Conservation (phyloP, 106 monocot species). For the Chionographis japonica region DNA sequence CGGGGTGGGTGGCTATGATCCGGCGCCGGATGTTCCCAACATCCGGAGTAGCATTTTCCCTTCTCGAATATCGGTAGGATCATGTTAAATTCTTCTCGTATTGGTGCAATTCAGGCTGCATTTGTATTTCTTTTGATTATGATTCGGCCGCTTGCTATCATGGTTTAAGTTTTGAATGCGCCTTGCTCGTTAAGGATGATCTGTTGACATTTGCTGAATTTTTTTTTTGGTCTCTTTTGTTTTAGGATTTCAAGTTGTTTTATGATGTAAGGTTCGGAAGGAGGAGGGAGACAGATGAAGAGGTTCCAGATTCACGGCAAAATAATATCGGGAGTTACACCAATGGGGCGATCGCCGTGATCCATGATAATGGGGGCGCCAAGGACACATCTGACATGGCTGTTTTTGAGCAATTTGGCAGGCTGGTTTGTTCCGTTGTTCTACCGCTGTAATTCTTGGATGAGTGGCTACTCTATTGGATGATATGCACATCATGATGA, state of each 20-base stretch:
- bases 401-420: slow-evolving; percentile 29
- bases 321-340: not conserved
- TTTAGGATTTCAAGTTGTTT: slow-evolving; percentile 32
- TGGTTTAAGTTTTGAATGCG: not conserved
- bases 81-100: too few relatives aligned
- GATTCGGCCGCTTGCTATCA: too few relatives aligned
- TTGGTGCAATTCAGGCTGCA: too few relatives aligned
- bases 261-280: slow-evolving; percentile 30
- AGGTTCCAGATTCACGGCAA: not conserved
- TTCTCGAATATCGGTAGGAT: too few relatives aligned
- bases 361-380: slow-evolving; percentile 12
- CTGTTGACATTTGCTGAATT: not conserved
- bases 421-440: slow-evolving; percentile 10
- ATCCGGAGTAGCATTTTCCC: too few relatives aligned
- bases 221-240: not conserved
- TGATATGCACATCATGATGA: too few relatives aligned
- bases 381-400: slow-evolving; percentile 18
- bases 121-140: too few relatives aligned
- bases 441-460: not conserved
- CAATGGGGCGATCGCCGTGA: not conserved
- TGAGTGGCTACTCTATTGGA: too few relatives aligned
- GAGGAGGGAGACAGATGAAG: slow-evolving; percentile 17
- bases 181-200: not conserved
- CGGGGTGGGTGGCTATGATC: too few relatives aligned
- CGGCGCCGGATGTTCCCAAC: too few relatives aligned